A percentile compares a stretch with the other conserved stretches of the same genome.
These are phyloP conservation scores for Echites panduratus DNA, from an alignment of 257 asterid species.

Conservation along the genomic window DNA sequence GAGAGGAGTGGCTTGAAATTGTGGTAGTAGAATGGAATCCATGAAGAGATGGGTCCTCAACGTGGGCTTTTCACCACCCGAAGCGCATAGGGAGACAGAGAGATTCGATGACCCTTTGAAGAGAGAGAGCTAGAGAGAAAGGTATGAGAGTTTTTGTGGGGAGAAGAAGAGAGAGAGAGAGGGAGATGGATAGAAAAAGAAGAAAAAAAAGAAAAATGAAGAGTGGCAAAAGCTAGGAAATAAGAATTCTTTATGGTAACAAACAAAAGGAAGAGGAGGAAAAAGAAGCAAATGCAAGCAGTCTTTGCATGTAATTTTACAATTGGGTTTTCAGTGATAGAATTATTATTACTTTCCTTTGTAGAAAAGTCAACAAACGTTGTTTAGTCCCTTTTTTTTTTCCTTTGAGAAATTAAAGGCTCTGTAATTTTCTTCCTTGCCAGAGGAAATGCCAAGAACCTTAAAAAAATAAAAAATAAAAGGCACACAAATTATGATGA, in stretches of 20 bases:
- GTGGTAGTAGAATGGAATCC: slow-evolving; percentile 34
- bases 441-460: neutral
- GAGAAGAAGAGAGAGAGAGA: slow-evolving; percentile 20
- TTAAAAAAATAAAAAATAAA: no score
- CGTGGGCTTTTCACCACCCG: slow-evolving; percentile 59
- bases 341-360: neutral
- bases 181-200: slow-evolving; percentile 19
- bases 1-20: slow-evolving; percentile 18
- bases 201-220: slow-evolving; percentile 11
- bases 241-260: neutral
- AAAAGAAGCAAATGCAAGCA: neutral
- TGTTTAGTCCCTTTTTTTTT: neutral
- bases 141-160: neutral
- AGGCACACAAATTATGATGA: neutral
- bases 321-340: neutral
- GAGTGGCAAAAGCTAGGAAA: neutral
- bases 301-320: slow-evolving; percentile 17
- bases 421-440: neutral
- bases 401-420: neutral
- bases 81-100: slow-evolving; percentile 33
- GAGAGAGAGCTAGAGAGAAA: slow-evolving; percentile 20
- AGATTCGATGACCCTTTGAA: slow-evolving; percentile 20
- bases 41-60: slow-evolving; percentile 50
- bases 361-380: neutral
- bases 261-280: neutral